A percentile compares a stretch with the other conserved stretches of the same genome.
Evolutionary conservation across 1,139 yeast species (phyloP).

Genomic region (Hyphopichia fennica): DNA sequence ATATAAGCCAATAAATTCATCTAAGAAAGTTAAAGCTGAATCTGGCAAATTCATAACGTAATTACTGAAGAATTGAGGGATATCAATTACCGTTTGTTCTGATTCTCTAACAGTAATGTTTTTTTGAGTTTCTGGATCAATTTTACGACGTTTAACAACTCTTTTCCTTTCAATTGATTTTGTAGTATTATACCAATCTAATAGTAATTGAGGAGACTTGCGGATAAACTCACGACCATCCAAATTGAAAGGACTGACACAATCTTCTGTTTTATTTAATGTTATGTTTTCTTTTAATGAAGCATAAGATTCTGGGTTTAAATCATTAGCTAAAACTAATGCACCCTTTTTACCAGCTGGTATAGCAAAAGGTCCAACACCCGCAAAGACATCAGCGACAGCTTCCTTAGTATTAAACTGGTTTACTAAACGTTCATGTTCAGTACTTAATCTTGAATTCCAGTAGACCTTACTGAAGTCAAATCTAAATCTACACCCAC

Average conservation of each 20-base stretch:
- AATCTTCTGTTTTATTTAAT: conserved; percentile 59
- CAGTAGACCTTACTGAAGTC: conserved; percentile 95
- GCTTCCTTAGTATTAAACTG: conserved; percentile 65
- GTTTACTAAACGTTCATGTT: conserved; percentile 77
- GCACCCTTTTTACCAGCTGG: conserved; percentile 90
- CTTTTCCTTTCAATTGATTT: conserved; percentile 27
- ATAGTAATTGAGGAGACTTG: conserved; percentile 54
- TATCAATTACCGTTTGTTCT: conserved; percentile 27
- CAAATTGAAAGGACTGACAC: conserved; percentile 64
- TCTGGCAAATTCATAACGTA: conserved; percentile 97
- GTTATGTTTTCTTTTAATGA: conserved; percentile 66
- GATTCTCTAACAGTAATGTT: conserved; percentile 21
- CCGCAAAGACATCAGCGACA: conserved; percentile 95
- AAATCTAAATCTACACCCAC: conserved; percentile 81
- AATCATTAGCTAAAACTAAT: conserved; percentile 85
- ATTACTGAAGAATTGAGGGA: conserved; percentile 67
- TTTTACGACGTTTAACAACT: conserved; percentile 33
- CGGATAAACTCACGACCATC: conserved; percentile 85
- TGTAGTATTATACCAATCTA: conserved; percentile 30
- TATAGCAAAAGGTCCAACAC: conserved; percentile 97
- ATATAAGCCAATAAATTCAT: conserved; percentile 73
- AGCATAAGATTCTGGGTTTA: conserved; percentile 82
- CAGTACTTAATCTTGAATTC: conserved; percentile 94
- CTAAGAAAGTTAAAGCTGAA: conserved; percentile 82
- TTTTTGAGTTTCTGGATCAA: conserved; percentile 24